Base-by-base conservation (phyloP, 2,329 filamentous ascomycete species). In the Aspergillus neotritici region DNA sequence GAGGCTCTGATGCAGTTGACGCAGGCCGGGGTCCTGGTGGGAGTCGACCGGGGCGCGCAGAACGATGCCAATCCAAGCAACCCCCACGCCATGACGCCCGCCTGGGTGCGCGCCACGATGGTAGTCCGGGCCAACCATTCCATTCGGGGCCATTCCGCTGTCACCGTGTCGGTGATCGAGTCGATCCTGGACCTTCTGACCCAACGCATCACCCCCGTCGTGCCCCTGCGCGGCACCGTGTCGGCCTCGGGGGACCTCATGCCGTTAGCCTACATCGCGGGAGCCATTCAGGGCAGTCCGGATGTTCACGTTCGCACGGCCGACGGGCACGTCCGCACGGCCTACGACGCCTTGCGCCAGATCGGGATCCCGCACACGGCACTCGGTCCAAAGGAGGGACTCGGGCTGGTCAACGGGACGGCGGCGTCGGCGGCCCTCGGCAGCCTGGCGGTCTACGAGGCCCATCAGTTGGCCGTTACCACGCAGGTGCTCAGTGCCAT, bases 401-500 rank as follows among this genome's bases (percentile, higher is more conserved):
- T 78, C 1, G 73, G 66, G 0, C 37, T 77, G 14, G 46, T 77
- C 35, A 74, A 79, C 55, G 74, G 77, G n/a, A 74, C 75, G 1
- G 62, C 77, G 12, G 58, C 64, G 41, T 71, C 65, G 37, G 63
- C 63, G 4, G 69, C 66, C 2, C 66, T 69, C 0, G 76, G 69
- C 1, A 58, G 65, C 8, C 55, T 80, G 10, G 74, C 65, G 1
- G 52, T 77, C 1, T 65, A 77, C 44, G 73, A 82, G 38, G 68
- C 77, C 1, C 70, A 77, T 37, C 65, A 74, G 31, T 66, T 82
- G 1, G 73, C 72, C 1, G 45, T 80, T 0, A 55, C 82, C 2
- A 62, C 73, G 0, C 80, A 84, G 53, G 54, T 78, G 1, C 62
- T 84, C 1, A 83, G 80, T 0, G 79, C 78, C 1, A 79, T 84